These are phyloP conservation scores for Aspergillus vadensis DNA, from an alignment of 2,329 filamentous ascomycete species.

Conservation along the genomic window DNA sequence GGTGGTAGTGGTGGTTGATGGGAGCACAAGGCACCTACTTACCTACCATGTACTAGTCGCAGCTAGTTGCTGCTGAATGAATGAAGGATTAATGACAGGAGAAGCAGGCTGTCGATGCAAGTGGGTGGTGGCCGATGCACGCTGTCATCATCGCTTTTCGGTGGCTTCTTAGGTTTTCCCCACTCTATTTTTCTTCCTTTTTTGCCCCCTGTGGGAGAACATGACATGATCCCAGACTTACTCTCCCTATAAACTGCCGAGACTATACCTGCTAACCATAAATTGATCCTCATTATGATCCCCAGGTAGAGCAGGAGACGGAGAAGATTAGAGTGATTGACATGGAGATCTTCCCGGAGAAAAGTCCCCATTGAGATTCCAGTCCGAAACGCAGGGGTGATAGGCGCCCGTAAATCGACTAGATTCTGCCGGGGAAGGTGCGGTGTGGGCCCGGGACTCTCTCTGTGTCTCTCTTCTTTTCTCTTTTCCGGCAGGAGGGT, in stretches of 20 bases:
- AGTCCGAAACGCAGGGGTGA: background rate
- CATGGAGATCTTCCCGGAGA: background rate
- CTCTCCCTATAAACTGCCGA: background rate
- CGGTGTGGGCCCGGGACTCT: background rate
- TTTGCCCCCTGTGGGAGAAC: background rate
- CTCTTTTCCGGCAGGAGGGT: background rate
- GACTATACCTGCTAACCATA: background rate
- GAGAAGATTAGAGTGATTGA: background rate
- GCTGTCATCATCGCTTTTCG: background rate
- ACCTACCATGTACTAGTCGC: too few relatives aligned
- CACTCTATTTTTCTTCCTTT: background rate
- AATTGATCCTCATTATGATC: background rate
- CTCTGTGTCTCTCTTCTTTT: background rate
- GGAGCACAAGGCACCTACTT: background rate
- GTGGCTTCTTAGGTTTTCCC: background rate
- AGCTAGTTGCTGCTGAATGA: too few relatives aligned
- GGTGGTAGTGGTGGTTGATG: background rate
- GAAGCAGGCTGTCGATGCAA: background rate
- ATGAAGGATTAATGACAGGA: too few relatives aligned
- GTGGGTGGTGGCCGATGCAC: background rate
- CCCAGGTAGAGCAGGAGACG: background rate
- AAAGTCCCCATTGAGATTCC: background rate
- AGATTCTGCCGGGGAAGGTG: constrained; percentile 1
- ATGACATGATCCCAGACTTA: background rate
- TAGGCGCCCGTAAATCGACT: background rate